These are phyloP conservation scores for Monosporascus cannonballus DNA, from an alignment of 2,329 filamentous ascomycete genomes.

Conservation along the genomic window DNA sequence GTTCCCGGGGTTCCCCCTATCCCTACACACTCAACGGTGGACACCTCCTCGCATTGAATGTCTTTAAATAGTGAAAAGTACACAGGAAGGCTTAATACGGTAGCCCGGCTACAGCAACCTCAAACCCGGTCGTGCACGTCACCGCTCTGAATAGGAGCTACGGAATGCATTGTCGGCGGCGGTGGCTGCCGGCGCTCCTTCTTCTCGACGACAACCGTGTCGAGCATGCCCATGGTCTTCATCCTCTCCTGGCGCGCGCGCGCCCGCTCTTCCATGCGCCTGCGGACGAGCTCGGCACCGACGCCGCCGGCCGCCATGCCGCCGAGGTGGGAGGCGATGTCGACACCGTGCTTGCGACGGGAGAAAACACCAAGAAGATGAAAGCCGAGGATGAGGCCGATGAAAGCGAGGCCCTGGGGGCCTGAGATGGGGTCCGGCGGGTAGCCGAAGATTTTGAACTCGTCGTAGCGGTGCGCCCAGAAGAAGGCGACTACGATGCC, in stretches of 20 bases:
- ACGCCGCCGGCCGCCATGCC: constrained; percentile 43
- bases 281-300: constrained; percentile 31
- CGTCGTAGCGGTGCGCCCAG: constrained; percentile 50
- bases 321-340: constrained; percentile 47
- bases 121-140: no score
- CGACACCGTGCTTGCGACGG: constrained; percentile 35
- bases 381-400: constrained; percentile 44
- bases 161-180: not conserved
- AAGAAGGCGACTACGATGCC: constrained; percentile 58
- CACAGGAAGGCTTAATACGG: no score
- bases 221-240: constrained; percentile 16
- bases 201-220: constrained; percentile 8
- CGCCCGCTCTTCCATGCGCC: constrained; percentile 21
- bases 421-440: constrained; percentile 47
- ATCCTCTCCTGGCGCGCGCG: constrained; percentile 17
- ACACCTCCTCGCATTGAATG: no score
- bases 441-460: constrained; percentile 51
- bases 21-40: no score
- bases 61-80: no score
- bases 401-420: constrained; percentile 47
- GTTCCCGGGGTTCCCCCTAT: no score
- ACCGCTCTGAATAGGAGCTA: not conserved
- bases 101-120: no score
- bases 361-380: constrained; percentile 43
- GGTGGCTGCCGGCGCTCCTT: constrained; percentile 3